A percentile compares a stretch with the other conserved stretches of the same genome.
phyloP scores from a whole-genome alignment of 1,139 yeast genomes.

The Lodderomyces orthopsilosis region DNA sequence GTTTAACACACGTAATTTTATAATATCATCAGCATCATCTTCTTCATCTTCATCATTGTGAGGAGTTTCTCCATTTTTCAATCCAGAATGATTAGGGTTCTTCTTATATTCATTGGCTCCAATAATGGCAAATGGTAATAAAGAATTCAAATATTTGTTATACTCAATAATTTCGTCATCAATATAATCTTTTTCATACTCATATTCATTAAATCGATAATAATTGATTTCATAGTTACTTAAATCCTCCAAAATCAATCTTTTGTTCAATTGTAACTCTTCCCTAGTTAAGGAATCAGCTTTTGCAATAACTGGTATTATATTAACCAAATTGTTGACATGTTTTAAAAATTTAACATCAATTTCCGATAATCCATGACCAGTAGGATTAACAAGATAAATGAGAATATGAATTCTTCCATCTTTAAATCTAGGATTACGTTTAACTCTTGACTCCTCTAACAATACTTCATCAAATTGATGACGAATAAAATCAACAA shows the following conservation, averaged over 20 bases:
- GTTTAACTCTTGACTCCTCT: conserved; percentile 47
- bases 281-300: conserved; percentile 40
- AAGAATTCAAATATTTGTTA: conserved; percentile 42
- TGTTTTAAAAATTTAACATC: conserved; percentile 42
- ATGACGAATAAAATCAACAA: conserved; percentile 49
- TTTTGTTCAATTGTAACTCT: conserved; percentile 37
- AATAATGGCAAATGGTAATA: conserved; percentile 42
- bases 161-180: conserved; percentile 51
- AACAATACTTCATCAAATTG: conserved; percentile 50
- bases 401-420: conserved; percentile 47
- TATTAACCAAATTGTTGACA: conserved; percentile 41
- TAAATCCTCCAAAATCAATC: conserved; percentile 43
- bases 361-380: conserved; percentile 45
- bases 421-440: conserved; percentile 48
- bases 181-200: conserved; percentile 45
- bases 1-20: conserved; percentile 39
- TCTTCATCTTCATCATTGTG: conserved; percentile 19
- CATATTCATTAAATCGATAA: conserved; percentile 49
- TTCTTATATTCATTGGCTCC: conserved; percentile 45
- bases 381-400: conserved; percentile 48
- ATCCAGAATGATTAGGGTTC: conserved; percentile 16
- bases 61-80: not conserved
- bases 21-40: conserved; percentile 38
- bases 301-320: conserved; percentile 43
- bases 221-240: conserved; percentile 38